These are phyloP conservation scores for Rubia yunnanensis DNA, from an alignment of 257 asterid genomes.

Conservation along the genomic window DNA sequence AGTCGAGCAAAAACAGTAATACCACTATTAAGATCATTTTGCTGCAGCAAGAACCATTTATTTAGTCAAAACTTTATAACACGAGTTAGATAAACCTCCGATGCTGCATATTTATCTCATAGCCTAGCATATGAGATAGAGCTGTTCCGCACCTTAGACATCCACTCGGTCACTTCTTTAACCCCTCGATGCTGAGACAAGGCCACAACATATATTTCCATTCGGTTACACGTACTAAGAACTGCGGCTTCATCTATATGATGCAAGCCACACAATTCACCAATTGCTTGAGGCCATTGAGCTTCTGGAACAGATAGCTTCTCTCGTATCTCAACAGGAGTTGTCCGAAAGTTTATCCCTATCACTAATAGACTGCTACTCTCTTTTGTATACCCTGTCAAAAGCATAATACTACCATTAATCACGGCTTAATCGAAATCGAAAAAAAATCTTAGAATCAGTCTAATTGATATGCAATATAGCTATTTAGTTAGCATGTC, in stretches of 20 bases:
- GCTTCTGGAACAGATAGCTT: constrained; percentile 87
- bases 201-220: constrained; percentile 81
- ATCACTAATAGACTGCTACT: constrained; percentile 67
- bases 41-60: not conserved
- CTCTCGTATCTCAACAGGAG: constrained; percentile 87
- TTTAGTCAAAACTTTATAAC: not conserved
- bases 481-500: too few species aligned
- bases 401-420: constrained; percentile 1
- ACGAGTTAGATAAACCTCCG: not conserved
- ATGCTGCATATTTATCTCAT: not conserved
- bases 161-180: constrained; percentile 94
- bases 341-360: constrained; percentile 69
- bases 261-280: constrained; percentile 58
- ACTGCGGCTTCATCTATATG: constrained; percentile 97
- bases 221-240: constrained; percentile 85
- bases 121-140: not conserved
- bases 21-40: not conserved
- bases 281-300: constrained; percentile 71
- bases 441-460: not conserved
- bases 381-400: constrained; percentile 74
- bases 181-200: constrained; percentile 78
- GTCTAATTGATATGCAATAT: too few species aligned
- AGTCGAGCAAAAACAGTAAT: not conserved
- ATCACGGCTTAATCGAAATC: not conserved
- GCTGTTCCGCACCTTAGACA: constrained; percentile 63